Evolutionary conservation across 176 grass and related monocot species (phyloP).

Genomic region (Triticum monococcum): DNA sequence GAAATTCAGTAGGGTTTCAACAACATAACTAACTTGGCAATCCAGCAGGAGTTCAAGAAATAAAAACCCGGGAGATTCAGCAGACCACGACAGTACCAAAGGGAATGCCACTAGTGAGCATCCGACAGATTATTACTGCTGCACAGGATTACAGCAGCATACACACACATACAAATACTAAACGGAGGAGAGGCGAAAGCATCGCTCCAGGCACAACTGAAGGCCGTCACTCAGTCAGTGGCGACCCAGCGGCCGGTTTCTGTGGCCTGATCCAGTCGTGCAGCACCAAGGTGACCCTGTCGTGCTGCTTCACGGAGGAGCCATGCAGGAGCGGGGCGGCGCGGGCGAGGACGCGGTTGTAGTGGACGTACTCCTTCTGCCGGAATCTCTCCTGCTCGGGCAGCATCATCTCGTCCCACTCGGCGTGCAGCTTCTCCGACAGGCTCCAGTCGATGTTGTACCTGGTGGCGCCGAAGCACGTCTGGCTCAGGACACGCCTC

Average conservation of each 20-base stretch:
- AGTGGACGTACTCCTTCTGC: constrained; percentile 57
- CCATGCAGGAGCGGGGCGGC: neutral
- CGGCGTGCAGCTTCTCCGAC: constrained; percentile 66
- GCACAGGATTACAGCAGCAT: neutral
- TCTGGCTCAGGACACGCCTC: constrained; percentile 51
- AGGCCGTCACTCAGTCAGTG: neutral
- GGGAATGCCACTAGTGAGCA: no score
- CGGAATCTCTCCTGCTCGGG: constrained; percentile 46
- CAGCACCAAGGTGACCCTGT: constrained; percentile 4
- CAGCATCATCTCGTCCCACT: constrained; percentile 3
- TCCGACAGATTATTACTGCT: neutral
- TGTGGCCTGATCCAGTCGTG: constrained; percentile 28
- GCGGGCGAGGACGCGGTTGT: constrained; percentile 40
- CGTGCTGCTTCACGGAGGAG: neutral
- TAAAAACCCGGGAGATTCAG: neutral
- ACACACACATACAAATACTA: neutral
- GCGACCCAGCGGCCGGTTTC: neutral
- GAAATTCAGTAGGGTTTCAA: neutral
- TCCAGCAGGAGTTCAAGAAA: neutral
- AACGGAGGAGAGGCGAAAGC: neutral
- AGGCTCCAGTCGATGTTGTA: constrained; percentile 55
- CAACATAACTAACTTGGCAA: neutral
- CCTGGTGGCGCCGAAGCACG: constrained; percentile 53
- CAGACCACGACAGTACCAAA: neutral
- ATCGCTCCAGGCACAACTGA: neutral